phyloP scores from a whole-genome alignment of 768 basidiomycete species.

The Termitomyces sp. region DNA sequence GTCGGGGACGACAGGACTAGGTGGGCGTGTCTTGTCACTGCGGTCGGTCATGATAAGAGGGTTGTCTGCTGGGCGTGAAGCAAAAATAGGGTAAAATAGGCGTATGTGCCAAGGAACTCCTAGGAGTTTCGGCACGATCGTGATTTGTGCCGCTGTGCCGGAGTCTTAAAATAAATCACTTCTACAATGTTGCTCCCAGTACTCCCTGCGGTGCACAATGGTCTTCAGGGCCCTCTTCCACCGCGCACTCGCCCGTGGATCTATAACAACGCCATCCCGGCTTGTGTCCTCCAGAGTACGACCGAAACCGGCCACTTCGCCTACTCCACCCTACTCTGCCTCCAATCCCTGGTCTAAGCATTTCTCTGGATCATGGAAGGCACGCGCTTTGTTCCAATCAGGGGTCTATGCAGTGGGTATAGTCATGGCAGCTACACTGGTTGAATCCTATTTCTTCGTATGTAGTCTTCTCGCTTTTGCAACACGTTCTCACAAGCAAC shows the following conservation, averaged over 20 bases:
- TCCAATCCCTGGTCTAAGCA: slow-evolving; percentile 37
- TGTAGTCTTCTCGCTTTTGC: slow-evolving; percentile 1
- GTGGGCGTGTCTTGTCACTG: slow-evolving; percentile 4
- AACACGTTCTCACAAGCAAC: not conserved
- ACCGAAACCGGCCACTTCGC: not conserved
- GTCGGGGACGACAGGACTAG: slow-evolving; percentile 11
- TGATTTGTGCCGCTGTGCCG: slow-evolving; percentile 2
- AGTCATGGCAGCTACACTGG: slow-evolving; percentile 22
- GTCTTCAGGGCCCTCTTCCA: not conserved
- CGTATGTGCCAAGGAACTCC: not conserved
- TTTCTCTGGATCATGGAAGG: slow-evolving; percentile 27
- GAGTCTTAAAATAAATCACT: not conserved
- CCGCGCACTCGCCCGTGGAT: not conserved
- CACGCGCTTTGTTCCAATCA: slow-evolving; percentile 29
- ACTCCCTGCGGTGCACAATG: not conserved
- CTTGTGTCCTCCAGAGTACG: not conserved
- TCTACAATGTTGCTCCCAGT: not conserved
- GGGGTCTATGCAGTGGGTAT: slow-evolving; percentile 29
- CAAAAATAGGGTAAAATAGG: slow-evolving; percentile 1
- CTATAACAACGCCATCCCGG: not conserved
- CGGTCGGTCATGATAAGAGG: slow-evolving; percentile 2
- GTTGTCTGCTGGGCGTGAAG: slow-evolving; percentile 1
- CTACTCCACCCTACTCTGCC: slow-evolving; percentile 8
- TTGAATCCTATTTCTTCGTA: slow-evolving; percentile 23
- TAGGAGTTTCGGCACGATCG: slow-evolving; percentile 2